Evolutionary conservation across 2,329 filamentous ascomycete species (phyloP).

Genomic region (Epichloe gansuensis): DNA sequence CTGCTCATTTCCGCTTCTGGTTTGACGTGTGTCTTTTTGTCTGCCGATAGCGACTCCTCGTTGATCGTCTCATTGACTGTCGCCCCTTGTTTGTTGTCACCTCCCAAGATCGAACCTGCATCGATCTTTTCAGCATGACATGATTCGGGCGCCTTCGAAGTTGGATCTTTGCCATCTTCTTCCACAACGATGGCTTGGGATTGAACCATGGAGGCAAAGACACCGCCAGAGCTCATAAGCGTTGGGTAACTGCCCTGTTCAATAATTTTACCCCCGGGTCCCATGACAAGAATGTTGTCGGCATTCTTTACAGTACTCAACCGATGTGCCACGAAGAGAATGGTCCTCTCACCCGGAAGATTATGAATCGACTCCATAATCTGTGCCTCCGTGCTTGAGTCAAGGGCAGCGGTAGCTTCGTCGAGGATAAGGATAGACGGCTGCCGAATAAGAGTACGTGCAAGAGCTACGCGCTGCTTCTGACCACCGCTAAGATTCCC

Average conservation of each 20-base stretch:
- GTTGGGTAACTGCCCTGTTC: background rate
- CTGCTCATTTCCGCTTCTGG: background rate
- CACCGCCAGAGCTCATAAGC: background rate
- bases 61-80: background rate
- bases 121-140: background rate
- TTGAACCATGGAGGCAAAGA: background rate
- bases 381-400: constrained; percentile 2
- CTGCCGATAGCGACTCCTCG: background rate
- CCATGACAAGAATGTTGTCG: constrained; percentile 21
- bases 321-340: constrained; percentile 3
- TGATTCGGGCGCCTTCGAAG: background rate
- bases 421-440: constrained; percentile 42
- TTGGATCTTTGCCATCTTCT: background rate
- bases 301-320: constrained; percentile 6
- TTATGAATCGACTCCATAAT: constrained; percentile 3
- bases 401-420: constrained; percentile 27
- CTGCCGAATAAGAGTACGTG: constrained; percentile 22
- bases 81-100: background rate
- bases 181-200: background rate
- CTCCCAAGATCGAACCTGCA: background rate
- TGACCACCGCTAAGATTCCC: constrained; percentile 52
- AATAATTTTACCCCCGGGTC: constrained; percentile 32
- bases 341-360: background rate
- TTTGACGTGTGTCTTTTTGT: constrained; percentile 17
- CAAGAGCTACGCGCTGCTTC: constrained; percentile 48